Evolutionary conservation across 345 rosid species (phyloP).

Genomic region (Turritis glabra): DNA sequence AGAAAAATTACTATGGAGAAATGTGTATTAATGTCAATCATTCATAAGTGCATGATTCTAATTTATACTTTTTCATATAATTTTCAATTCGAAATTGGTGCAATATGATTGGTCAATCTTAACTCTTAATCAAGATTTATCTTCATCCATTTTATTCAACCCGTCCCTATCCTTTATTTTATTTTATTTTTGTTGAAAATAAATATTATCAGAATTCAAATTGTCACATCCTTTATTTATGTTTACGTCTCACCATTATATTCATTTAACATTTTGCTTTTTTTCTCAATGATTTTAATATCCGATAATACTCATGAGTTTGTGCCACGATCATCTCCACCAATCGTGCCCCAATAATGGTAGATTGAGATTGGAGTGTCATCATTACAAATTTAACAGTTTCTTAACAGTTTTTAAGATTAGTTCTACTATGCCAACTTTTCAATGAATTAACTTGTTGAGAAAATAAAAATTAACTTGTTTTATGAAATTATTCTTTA

Average conservation of each 20-base stretch:
- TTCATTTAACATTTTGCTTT: background rate
- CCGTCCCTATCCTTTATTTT: conserved; percentile 5
- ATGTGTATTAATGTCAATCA: conserved; percentile 13
- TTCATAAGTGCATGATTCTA: background rate
- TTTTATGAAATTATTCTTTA: background rate
- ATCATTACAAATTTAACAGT: conserved; percentile 17
- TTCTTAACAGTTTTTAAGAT: background rate
- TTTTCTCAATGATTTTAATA: conserved; percentile 1
- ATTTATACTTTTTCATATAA: background rate
- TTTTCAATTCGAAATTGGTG: background rate
- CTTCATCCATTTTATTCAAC: conserved; percentile 19
- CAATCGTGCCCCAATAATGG: conserved; percentile 31
- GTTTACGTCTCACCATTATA: conserved; percentile 2
- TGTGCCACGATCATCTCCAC: conserved; percentile 36
- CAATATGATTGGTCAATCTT: background rate
- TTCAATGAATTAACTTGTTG: background rate
- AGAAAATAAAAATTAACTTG: background rate
- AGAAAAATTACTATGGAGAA: background rate
- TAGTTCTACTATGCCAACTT: background rate
- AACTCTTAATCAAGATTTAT: conserved; percentile 2
- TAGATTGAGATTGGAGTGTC: background rate
- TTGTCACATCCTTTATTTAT: background rate
- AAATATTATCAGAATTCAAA: too few species aligned
- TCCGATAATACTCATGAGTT: conserved; percentile 9
- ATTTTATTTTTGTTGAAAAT: too few species aligned